phyloP scores from a whole-genome alignment of 2,329 filamentous ascomycete genomes.

The Calonectria crousiana region DNA sequence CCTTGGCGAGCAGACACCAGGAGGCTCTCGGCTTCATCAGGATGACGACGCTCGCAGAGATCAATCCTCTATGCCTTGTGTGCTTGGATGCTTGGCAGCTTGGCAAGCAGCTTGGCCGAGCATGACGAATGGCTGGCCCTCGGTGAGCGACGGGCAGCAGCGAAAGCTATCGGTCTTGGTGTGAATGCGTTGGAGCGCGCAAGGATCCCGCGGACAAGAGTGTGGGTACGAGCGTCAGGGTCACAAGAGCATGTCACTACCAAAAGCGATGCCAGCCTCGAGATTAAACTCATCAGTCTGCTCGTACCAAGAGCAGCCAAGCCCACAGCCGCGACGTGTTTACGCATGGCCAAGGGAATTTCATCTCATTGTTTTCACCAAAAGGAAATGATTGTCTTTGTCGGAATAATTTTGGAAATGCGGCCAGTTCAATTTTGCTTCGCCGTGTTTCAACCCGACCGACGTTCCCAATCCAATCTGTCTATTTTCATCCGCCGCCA shows the following conservation, averaged over 20 bases:
- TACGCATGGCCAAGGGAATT: slow-evolving; percentile 2
- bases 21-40: background rate
- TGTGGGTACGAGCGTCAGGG: slow-evolving; percentile 1
- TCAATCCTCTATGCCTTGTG: background rate
- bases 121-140: background rate
- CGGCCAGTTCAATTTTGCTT: background rate
- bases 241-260: slow-evolving; percentile 13
- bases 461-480: background rate
- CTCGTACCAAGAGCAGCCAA: slow-evolving; percentile 9
- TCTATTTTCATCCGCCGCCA: background rate
- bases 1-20: slow-evolving; percentile 18
- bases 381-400: slow-evolving; percentile 10
- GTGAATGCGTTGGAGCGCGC: background rate
- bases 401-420: background rate
- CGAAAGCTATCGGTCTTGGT: background rate
- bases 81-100: slow-evolving; percentile 7
- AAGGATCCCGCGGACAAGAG: slow-evolving; percentile 1
- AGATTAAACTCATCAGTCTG: slow-evolving; percentile 15
- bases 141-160: background rate
- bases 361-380: slow-evolving; percentile 14
- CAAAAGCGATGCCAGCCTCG: slow-evolving; percentile 10
- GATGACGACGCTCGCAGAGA: slow-evolving; percentile 20
- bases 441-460: background rate
- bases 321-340: slow-evolving; percentile 2
- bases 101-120: slow-evolving; percentile 1